Base-by-base conservation (phyloP, 2,329 filamentous ascomycete species). In the Fonsecaea monophora region DNA sequence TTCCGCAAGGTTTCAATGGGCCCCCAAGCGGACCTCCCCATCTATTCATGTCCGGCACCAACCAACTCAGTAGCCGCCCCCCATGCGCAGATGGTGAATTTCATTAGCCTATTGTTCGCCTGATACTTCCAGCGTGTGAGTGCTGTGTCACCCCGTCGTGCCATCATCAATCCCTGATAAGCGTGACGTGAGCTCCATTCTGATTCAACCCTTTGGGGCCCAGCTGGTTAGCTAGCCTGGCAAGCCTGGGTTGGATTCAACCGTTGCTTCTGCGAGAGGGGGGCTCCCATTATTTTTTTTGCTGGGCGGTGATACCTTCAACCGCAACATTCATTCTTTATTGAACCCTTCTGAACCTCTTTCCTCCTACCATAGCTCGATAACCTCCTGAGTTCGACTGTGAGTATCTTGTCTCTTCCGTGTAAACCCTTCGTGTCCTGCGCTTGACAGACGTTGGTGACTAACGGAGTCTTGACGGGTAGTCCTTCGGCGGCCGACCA, bases 121-220 rank as follows among this genome's bases (percentile, higher is more conserved):
- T 62, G 54, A 53, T 21, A 34, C 53, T 32, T 48, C 42, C 30
- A 58, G 45, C 53, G 53, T 38, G 53, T n/a, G 45, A 37, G 25
- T 55, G 30, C 12, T 61, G 58, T 61, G 58, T 53, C 48, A 40
- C 32, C 42, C 42, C 18, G 30, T 32, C 30, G 30, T 32, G 30
- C 30, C 32, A 15, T 35, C 15, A 7, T 37, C 18, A 40, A 37
- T 2, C 32, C 37, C 34, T 48, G 59, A 66, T 66, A 66, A 68
- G 68, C 68, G 68, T 70, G 68, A 70, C 68, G 68, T 70, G 63
- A 62, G 66, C 66, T 70, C 68, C 68, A 66, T 62, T 50, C 64
- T 25, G 56, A 25, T 25, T 61, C 35, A 30, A 32, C 32, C 34
- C n/a, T 34, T 30, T 7, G 30, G 15, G 12, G 7, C 42, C 45